Base-by-base conservation (phyloP, 2,329 filamentous ascomycete species). In the Mollisia scopiformis region DNA sequence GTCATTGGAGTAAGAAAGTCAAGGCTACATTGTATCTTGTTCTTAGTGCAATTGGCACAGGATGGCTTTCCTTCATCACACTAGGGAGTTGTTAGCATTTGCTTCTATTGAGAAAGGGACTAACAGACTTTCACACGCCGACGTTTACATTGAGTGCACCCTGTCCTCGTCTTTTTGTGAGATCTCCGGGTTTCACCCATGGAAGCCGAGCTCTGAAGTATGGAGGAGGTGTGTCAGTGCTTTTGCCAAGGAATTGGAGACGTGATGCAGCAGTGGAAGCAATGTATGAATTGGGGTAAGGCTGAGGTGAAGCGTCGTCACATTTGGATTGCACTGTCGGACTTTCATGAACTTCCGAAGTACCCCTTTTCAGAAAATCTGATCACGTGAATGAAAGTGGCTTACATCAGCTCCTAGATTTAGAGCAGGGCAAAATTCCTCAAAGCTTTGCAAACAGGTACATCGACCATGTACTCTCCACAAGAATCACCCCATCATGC, bases 41-140 rank as follows among this genome's bases (percentile, higher is more conserved):
- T 56, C 25, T 55, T 50, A 3, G 47, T 30, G 23, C 65, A 67
- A 27, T 49, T 58, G 5, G 53, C 37, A 37, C 62, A 67, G 3
- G 39, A 39, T 13, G 65, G 65, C 35, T 59, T 63, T 21, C 39
- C 47, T 39, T 67, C 62, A 46, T 67, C 65, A 39, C 62, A 67
- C 65, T 67, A 23, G n/a, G 8, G 28, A 25, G 7, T 14, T 28
- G 16, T 53, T 7, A 60, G 37, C n/a, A 19, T 7, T 14, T 11
- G 16, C 28, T 19, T 25, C 33, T 23, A 19, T 21, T 35, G 23
- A 51, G 16, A 19, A 8, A 35, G 16, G 52, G 35, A 23, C 41
- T 39, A 30, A 35, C 35, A 39, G 16, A 64, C 64, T 57, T 66
- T 66, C 30, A 66, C 58, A 43, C 57, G 30, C 6, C 62, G 56